phyloP scores from a whole-genome alignment of 2,329 filamentous ascomycete genomes.

The Pyrenophora tritici-repentis region DNA sequence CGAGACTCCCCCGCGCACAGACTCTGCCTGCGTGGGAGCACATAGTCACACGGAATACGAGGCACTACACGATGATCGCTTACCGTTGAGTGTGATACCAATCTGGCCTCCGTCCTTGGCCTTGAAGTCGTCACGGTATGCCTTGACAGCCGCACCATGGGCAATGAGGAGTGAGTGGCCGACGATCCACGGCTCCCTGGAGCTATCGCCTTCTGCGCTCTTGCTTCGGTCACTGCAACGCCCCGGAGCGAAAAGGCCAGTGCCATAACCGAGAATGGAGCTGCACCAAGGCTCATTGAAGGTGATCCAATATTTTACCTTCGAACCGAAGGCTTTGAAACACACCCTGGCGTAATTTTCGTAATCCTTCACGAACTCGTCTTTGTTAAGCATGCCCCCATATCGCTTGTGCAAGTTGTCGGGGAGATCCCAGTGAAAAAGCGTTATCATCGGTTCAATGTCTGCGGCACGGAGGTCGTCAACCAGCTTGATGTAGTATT shows the following conservation, averaged over 20 bases:
- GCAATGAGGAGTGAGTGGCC: conserved; percentile 81
- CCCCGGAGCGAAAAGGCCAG: conserved; percentile 80
- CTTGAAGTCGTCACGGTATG: conserved; percentile 84
- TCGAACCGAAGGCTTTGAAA: conserved; percentile 72
- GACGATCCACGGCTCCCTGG: conserved; percentile 79
- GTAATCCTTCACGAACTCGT: conserved; percentile 82
- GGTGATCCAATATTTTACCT: conserved; percentile 87
- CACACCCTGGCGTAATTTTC: conserved; percentile 76
- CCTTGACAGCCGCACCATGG: conserved; percentile 79
- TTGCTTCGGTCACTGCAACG: conserved; percentile 75
- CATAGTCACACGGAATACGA: conserved; percentile 12
- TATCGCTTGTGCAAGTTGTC: conserved; percentile 79
- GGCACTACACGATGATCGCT: conserved; percentile 27
- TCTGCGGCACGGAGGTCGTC: conserved; percentile 76
- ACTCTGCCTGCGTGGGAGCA: conserved; percentile 17
- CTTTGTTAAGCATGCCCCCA: conserved; percentile 77
- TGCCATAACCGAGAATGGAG: conserved; percentile 77
- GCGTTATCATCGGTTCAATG: conserved; percentile 79
- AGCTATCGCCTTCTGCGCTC: conserved; percentile 72
- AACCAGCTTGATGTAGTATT: conserved; percentile 78
- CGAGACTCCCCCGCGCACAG: not conserved
- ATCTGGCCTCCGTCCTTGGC: conserved; percentile 73
- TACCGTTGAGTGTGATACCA: conserved; percentile 84
- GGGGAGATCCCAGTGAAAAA: conserved; percentile 89
- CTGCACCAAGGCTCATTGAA: conserved; percentile 92